Evolutionary conservation across 805 yeast species (phyloP).

Genomic region (Yarrowia sp.): DNA sequence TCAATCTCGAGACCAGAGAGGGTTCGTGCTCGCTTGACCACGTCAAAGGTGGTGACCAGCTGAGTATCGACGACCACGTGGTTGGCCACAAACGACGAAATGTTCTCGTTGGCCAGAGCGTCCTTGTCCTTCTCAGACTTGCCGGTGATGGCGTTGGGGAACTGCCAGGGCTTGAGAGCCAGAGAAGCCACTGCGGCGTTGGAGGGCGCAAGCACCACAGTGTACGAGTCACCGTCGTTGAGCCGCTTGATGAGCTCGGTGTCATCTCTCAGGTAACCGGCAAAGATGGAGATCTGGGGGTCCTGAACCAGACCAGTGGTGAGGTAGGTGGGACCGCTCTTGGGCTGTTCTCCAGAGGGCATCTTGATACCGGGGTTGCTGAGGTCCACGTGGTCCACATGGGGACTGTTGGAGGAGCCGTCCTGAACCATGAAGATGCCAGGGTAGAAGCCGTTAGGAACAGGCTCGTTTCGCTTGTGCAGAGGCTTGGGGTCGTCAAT

Average conservation of each 20-base stretch:
- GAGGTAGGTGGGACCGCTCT: slow-evolving; percentile 47
- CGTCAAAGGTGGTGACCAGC: slow-evolving; percentile 21
- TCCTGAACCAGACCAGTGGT: slow-evolving; percentile 54
- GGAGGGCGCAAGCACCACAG: slow-evolving; percentile 73
- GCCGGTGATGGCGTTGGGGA: slow-evolving; percentile 61
- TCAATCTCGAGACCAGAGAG: slow-evolving; percentile 41
- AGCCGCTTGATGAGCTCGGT: slow-evolving; percentile 58
- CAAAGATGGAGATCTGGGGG: slow-evolving; percentile 63
- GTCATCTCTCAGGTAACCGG: slow-evolving; percentile 74
- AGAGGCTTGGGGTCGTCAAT: slow-evolving; percentile 18
- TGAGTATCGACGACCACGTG: slow-evolving; percentile 56
- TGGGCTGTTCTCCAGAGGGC: slow-evolving; percentile 47
- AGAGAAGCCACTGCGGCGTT: slow-evolving; percentile 64
- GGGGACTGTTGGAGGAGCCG: slow-evolving; percentile 13
- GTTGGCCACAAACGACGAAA: slow-evolving; percentile 64
- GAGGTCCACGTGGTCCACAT: slow-evolving; percentile 35
- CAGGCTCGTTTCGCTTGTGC: slow-evolving; percentile 23
- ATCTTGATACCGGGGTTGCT: slow-evolving; percentile 19
- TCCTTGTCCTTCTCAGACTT: slow-evolving; percentile 56
- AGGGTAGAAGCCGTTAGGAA: slow-evolving; percentile 20
- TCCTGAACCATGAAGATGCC: slow-evolving; percentile 33
- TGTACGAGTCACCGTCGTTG: slow-evolving; percentile 54
- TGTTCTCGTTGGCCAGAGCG: slow-evolving; percentile 58
- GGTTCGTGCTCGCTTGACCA: slow-evolving; percentile 44
- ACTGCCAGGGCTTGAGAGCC: slow-evolving; percentile 78